Base-by-base conservation (phyloP, 768 basidiomycete genomes). In the Naganishia antarctica region DNA sequence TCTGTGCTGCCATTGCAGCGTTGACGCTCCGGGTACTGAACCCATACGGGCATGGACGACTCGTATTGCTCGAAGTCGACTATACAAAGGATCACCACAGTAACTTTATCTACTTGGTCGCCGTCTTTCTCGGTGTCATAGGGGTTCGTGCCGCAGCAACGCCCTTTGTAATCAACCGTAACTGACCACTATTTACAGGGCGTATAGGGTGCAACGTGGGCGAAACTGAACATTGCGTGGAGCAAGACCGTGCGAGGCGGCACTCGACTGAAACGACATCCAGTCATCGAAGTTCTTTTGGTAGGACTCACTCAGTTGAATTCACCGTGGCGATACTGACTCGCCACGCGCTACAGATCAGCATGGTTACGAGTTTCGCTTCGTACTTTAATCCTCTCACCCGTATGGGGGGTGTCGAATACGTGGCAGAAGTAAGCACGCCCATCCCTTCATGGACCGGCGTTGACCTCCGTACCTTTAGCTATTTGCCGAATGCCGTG, bases 21-120 rank as follows among this genome's bases (percentile, higher is more conserved):
- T 84, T 90, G n/a, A 82, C 87, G 0, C 77, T 94, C 59, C 88
- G 90, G 74, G 60, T 73, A 75, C 82, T 98, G 37, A 89, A 99
- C 76, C 96, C 96, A 0, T 97, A 97, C 72, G 89, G 91, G 15
- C 94, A 90, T 4, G 91, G 91, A 25, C 96, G 96, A 74, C 81
- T 97, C 23, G 92, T 96, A 0, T 80, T 96, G 73, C 73, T 75
- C 59, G 71, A 70, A 9, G 74, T 75, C 6, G 66, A 72, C 1
- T 77, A 75, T 45, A 72, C 72, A 9, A 72, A 92, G 86, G 91
- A 96, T 72, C 97, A 93, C 88, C 90, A 96, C 75, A 87, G 86
- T 21, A 98, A 75, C 82, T 97, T 15, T 6, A 87, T 88, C 25
- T 99, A 97, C 78, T 74, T 92, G 41, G 28, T 63, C 0, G 66